These are phyloP conservation scores for Zizania palustris DNA, from an alignment of 202 grass and related monocot genomes.

Conservation along the genomic window DNA sequence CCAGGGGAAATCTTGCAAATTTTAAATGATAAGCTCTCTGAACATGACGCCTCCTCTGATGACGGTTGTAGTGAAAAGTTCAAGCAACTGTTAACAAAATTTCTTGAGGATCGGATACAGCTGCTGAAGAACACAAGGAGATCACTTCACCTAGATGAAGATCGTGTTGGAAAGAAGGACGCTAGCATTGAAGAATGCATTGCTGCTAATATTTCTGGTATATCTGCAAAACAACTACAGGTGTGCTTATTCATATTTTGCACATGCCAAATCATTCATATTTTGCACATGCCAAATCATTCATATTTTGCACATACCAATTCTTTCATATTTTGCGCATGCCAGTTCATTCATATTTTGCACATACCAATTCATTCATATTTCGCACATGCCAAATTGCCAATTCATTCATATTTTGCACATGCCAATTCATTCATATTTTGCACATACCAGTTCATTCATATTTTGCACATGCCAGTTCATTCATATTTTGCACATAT, in stretches of 20 bases:
- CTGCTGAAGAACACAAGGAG: constrained; percentile 61
- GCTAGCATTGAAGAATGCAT: constrained; percentile 52
- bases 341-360: constrained; percentile 24
- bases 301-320: constrained; percentile 27
- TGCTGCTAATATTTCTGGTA: constrained; percentile 88
- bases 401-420: constrained; percentile 34
- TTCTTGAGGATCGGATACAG: constrained; percentile 58
- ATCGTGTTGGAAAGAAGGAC: constrained; percentile 44
- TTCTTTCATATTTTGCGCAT: constrained; percentile 13
- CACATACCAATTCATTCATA: constrained; percentile 11
- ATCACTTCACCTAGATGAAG: constrained; percentile 61
- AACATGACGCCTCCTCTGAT: constrained; percentile 54
- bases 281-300: constrained; percentile 3
- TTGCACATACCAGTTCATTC: constrained; percentile 19
- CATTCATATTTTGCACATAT: constrained; percentile 36
- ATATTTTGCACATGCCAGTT: constrained; percentile 26
- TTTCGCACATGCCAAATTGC: not conserved
- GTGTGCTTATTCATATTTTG: constrained; percentile 53
- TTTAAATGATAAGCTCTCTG: constrained; percentile 57
- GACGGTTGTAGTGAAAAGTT: constrained; percentile 69
- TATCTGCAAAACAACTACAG: constrained; percentile 83
- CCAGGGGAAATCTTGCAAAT: constrained; percentile 56
- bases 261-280: constrained; percentile 11
- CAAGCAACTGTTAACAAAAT: constrained; percentile 59
- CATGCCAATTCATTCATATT: constrained; percentile 11